Evolutionary conservation across 2,329 filamentous ascomycete genomes (phyloP).

Genomic region (Aspergillus ibericus): DNA sequence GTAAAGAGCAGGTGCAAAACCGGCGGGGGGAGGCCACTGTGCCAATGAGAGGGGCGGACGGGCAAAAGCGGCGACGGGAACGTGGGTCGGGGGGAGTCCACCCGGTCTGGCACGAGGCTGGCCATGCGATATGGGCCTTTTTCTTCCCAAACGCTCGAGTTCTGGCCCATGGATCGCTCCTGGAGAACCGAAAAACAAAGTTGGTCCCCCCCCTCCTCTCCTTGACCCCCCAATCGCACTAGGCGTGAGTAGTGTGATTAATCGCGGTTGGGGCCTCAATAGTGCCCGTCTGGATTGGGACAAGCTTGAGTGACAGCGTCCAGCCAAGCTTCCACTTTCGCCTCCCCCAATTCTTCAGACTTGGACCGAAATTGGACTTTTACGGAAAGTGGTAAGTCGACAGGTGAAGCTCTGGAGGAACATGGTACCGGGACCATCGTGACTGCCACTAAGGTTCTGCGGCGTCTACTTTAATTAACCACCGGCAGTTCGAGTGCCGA

Average conservation of each 20-base stretch:
- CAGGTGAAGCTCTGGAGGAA: background rate
- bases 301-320: slow-evolving; percentile 6
- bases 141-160: slow-evolving; percentile 1
- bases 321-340: slow-evolving; percentile 1
- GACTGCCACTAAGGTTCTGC: slow-evolving; percentile 7
- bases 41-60: slow-evolving; percentile 2
- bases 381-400: background rate
- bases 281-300: background rate
- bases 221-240: background rate
- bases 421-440: background rate
- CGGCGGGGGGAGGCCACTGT: too few relatives aligned
- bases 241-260: background rate
- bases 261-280: slow-evolving; percentile 1
- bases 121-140: slow-evolving; percentile 6
- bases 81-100: slow-evolving; percentile 5
- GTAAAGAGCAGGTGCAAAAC: slow-evolving; percentile 14
- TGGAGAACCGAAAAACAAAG: background rate
- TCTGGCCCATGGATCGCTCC: slow-evolving; percentile 8
- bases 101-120: slow-evolving; percentile 10
- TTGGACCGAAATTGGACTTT: background rate
- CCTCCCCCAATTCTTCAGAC: background rate
- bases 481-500: background rate
- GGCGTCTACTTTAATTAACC: slow-evolving; percentile 6
- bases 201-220: background rate
- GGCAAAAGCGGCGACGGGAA: slow-evolving; percentile 1